Base-by-base conservation (phyloP, 352 stramenopile species). In the Pilasporangium apinafurcum region DNA sequence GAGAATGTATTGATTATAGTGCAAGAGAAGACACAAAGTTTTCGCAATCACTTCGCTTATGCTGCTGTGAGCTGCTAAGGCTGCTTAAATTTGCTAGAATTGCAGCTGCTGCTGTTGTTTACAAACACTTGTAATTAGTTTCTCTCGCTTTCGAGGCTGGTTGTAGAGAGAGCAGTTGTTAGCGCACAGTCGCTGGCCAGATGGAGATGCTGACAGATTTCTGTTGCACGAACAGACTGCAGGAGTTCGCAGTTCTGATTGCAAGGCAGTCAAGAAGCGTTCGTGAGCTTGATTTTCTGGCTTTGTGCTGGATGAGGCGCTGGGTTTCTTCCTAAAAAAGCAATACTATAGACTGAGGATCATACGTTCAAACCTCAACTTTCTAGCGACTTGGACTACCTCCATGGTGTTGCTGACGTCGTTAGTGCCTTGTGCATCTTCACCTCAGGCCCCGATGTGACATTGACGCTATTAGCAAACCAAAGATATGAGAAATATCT, bases 151-250 rank as follows among this genome's bases (percentile, higher is more conserved):
- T 41, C 67, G 65, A 0, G 72, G 71, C 30, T 76, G 64, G 8
- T 79, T 82, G 44, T 87, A 85, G 28, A 87, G 55, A 13, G 64
- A 64, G 44, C 75, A 87, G 45, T 87, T 85, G 60, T 87, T 87
- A 26, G 72, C 75, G 36, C 75, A 87, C 20, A 38, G 29, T 12
- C 48, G 42, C 25, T 60, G 42, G 50, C 44, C 46, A 27, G 48
- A 33, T 4, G 37, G 45, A 1, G 51, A 32, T n/a, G 51, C 50
- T 5, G 53, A 48, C 46, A 35, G 37, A 28, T 37, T 45, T n/a
- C 51, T 41, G 16, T 20, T 43, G 45, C 75, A 87, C 3, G 66
- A 78, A 29, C 75, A 87, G 8, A 87, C 51, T 18, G 75, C 53
- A 20, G 75, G 72, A 4, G 62, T 81, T 18, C 56, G 54, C 4